Base-by-base conservation (phyloP, 208 protist genomes). In the Wallacemonas rigidus region DNA sequence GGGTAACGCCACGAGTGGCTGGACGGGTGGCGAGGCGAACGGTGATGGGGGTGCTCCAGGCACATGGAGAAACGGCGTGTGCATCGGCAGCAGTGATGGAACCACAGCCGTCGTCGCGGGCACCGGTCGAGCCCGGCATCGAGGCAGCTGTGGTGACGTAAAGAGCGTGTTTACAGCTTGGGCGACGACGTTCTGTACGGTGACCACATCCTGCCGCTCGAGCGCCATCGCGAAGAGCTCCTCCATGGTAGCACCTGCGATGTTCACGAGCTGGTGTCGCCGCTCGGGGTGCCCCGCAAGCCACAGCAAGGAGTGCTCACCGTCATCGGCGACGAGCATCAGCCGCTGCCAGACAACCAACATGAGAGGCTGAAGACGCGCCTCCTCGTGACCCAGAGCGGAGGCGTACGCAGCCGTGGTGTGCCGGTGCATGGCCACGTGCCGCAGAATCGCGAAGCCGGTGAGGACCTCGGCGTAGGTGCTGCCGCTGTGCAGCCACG, bases 161-260 rank as follows among this genome's bases (percentile, higher is more conserved):
- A 80, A 73, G 53, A 87, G 67, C 35, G 77, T 62, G 74, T 85
- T 87, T 17, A 88, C 71, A 3, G 86, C 89, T 36, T 86, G 81
- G 17, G 86, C 82, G 2, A 94, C 71, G 14, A 91, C 45, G 40
- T 82, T 85, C 70, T 88, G 80, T n/a, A 88, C 79, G n/a, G 72
- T 64, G 12, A 77, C 72, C 9, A 73, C 54, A 65, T 80, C 76
- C 14, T 69, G 61, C 60, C 80, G 70, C 72, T 86, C 74, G 50
- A 94, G 47, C 2, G 78, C 82, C 3, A 89, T 64, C 9, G 76
- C 67, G 75, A 94, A 87, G 11, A 90, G 74, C 14, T 80, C 81
- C 57, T 84, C 79, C 69, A 92, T 71, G 12, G 85, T 78, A 11
- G 73, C 82, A 41, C 83, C 89, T 9, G 85, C 86, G 5, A 91